Evolutionary conservation across 2,329 filamentous ascomycete species (phyloP), one percentile per base, ranked within the genome.

Genomic region (Fusarium veterinarium): DNA sequence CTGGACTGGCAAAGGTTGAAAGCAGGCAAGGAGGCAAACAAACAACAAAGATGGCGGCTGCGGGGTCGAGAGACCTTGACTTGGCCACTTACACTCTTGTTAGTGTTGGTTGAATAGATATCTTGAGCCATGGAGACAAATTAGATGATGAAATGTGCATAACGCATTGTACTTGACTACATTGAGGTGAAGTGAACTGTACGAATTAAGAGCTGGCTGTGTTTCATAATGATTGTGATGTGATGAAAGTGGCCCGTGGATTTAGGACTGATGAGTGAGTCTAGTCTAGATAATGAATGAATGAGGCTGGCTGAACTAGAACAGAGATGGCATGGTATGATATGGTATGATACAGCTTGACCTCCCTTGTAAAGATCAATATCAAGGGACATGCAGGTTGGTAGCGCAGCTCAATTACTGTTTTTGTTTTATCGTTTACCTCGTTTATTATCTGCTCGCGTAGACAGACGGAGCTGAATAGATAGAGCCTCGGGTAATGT

Each of bases 31-130:
- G 61, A 62, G 58, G 60, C 58, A 65, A 46, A 38, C 58, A 56
- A 57, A 44, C 61, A 76, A 51, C 53, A 37, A 46, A 46, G 69
- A 75, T 75, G 68, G 71, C 64, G 61, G 71, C 71, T 66, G 64
- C 58, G 56, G 61, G 72, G 64, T 67, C 25, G 38, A 42, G 33
- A 59, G 23, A 64, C 58, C 61, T 61, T 60, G 70, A 49, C 53
- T 57, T 57, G 63, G 51, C 40, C 49, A 63, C 60, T 71, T 74
- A 38, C n/a, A 58, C 37, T 58, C 31, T 17, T 57, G 40, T 57
- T 57, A 28, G 41, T 57, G 48, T 51, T 64, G 69, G 60, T 72
- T 67, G 58, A 69, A 60, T 72, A 76, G 71, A 76, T 76, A 75
- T 75, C 57, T 57, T 60, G 75, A 76, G 71, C 70, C 64, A 67